A percentile compares a stretch with the other conserved stretches of the same genome.
Evolutionary conservation across 345 rosid species (phyloP).

Genomic region (Geranium brycei): DNA sequence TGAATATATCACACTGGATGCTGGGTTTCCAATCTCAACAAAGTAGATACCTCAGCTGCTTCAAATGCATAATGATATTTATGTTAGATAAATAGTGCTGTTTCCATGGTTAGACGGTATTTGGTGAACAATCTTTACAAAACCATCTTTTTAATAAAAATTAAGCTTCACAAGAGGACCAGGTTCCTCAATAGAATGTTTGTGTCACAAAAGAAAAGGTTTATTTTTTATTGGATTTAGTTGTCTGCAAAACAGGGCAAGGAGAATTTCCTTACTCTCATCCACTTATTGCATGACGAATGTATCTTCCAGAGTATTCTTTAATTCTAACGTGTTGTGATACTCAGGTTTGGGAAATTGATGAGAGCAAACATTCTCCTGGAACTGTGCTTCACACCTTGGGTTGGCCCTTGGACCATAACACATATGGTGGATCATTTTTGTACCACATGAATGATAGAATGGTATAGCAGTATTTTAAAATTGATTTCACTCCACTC

Average conservation of each 20-base stretch:
- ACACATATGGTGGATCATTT: constrained; percentile 94
- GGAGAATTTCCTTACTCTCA: neutral
- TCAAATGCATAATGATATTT: neutral
- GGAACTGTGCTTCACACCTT: constrained; percentile 75
- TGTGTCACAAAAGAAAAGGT: too few species aligned
- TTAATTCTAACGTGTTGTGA: constrained; percentile 4
- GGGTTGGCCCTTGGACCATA: constrained; percentile 88
- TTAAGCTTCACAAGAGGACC: neutral
- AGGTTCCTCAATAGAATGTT: neutral
- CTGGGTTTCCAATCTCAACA: neutral
- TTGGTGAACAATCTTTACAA: neutral
- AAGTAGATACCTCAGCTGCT: neutral
- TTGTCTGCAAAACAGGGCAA: neutral
- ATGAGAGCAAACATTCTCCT: constrained; percentile 70
- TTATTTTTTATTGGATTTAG: neutral
- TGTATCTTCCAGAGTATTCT: neutral
- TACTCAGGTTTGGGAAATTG: constrained; percentile 86
- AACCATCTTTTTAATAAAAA: neutral
- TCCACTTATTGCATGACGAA: neutral
- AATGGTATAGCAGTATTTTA: constrained; percentile 31
- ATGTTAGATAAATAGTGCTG: too few species aligned
- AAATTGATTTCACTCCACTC: neutral
- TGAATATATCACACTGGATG: neutral
- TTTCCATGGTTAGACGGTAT: too few species aligned
- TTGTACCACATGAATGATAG: constrained; percentile 87